Conservation (phyloP, 257 asterid genomes). For the Nicotiana knightiana region DNA sequence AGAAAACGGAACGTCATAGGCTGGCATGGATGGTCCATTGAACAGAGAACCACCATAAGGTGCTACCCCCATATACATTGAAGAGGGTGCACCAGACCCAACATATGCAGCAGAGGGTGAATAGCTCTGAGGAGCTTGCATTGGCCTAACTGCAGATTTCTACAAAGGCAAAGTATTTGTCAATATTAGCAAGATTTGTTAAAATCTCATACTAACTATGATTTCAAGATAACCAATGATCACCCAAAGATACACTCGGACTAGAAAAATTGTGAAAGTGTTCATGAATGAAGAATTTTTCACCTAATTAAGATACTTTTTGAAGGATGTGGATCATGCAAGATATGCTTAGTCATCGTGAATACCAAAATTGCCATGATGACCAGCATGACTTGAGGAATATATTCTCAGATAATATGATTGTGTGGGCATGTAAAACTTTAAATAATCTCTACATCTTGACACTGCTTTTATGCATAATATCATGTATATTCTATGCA, state of each 20-base stretch:
- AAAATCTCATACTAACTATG: neutral
- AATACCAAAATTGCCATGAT: neutral
- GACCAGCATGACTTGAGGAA: neutral
- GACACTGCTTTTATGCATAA: neutral
- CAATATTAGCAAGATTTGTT: neutral
- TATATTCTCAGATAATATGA: neutral
- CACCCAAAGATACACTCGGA: neutral
- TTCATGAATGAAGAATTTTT: neutral
- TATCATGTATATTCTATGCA: neutral
- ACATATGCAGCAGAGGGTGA: conserved; percentile 54
- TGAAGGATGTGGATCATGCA: neutral
- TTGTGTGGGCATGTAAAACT: neutral
- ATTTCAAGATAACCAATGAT: neutral
- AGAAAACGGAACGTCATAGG: conserved; percentile 76
- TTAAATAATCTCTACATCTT: neutral
- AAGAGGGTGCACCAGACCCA: conserved; percentile 68
- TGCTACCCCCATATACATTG: conserved; percentile 73
- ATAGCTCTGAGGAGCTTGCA: conserved; percentile 64
- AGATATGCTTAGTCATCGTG: neutral
- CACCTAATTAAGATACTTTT: neutral
- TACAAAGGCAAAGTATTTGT: conserved; percentile 21
- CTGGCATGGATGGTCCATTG: conserved; percentile 64
- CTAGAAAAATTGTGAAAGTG: neutral
- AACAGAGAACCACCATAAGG: conserved; percentile 76
- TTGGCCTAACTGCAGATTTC: conserved; percentile 62